phyloP scores from a whole-genome alignment of 2,329 filamentous ascomycete species.

The Madurella fahalii region DNA sequence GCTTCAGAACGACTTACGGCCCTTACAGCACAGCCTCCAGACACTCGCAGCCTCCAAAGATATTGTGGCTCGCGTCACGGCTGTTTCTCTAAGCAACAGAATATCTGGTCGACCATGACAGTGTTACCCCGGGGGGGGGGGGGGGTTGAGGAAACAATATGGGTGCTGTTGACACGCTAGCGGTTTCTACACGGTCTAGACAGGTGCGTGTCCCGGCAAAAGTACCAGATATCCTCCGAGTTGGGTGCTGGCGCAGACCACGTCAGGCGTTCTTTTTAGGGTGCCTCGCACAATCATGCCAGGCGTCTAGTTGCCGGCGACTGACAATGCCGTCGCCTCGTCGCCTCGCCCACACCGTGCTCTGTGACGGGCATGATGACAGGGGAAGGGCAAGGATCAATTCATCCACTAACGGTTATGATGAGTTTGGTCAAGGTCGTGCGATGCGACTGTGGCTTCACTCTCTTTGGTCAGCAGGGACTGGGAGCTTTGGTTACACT shows the following conservation, averaged over 20 bases:
- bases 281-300: background rate
- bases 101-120: too few relatives aligned
- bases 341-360: background rate
- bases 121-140: too few relatives aligned
- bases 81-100: too few relatives aligned
- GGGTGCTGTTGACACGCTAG: too few relatives aligned
- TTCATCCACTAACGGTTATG: background rate
- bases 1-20: too few relatives aligned
- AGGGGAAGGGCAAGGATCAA: background rate
- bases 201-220: too few relatives aligned
- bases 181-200: too few relatives aligned
- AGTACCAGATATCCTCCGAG: too few relatives aligned
- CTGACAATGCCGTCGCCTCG: background rate
- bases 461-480: background rate
- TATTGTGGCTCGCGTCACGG: too few relatives aligned
- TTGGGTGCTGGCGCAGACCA: background rate
- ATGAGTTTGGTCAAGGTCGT: background rate
- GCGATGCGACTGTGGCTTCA: background rate
- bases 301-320: background rate
- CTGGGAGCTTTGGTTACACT: conserved; percentile 14
- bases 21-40: too few relatives aligned
- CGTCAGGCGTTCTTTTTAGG: background rate
- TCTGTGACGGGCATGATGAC: background rate
- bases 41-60: too few relatives aligned
- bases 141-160: too few relatives aligned